A percentile compares a stretch with the other conserved stretches of the same genome.
Conservation (phyloP, 352 stramenopile genomes). For the Pythium guiyangense region DNA sequence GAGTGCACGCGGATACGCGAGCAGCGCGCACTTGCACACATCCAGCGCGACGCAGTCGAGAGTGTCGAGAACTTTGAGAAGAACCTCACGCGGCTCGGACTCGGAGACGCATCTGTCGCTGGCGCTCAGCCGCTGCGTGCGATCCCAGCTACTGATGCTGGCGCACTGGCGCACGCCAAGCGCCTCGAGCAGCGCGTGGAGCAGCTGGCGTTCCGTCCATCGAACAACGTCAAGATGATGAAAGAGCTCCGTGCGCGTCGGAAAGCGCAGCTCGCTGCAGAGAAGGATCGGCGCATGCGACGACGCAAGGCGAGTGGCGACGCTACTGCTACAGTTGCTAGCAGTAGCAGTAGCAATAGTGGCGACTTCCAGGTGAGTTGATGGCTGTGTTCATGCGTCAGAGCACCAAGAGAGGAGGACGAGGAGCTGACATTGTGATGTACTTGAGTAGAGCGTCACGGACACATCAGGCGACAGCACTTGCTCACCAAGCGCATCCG, state of each 20-base stretch:
- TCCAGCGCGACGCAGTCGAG: conserved; percentile 31
- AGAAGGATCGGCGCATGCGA: conserved; percentile 58
- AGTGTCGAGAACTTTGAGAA: conserved; percentile 57
- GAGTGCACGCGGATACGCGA: conserved; percentile 32
- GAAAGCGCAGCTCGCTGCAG: conserved; percentile 56
- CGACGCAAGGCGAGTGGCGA: conserved; percentile 38
- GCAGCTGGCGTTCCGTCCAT: conserved; percentile 57
- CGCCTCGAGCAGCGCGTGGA: conserved; percentile 43
- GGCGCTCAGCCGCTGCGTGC: conserved; percentile 27
- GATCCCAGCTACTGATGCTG: conserved; percentile 33
- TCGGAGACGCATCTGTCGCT: conserved; percentile 16
- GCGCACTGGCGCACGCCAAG: conserved; percentile 33
- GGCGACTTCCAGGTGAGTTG: neutral
- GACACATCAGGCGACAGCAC: too few relatives aligned
- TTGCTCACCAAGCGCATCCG: too few relatives aligned
- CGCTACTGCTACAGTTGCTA: conserved; percentile 3
- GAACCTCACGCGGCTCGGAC: conserved; percentile 56
- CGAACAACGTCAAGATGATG: conserved; percentile 84
- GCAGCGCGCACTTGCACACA: conserved; percentile 18
- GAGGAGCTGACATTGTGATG: too few relatives aligned
- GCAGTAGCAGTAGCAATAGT: neutral
- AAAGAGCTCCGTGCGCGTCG: conserved; percentile 68
- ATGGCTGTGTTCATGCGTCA: neutral
- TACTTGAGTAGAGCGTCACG: too few relatives aligned
- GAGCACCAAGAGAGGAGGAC: too few relatives aligned